These are phyloP conservation scores for Penicillium nucicola DNA, from an alignment of 495 filamentous ascomycete species.

Conservation along the genomic window DNA sequence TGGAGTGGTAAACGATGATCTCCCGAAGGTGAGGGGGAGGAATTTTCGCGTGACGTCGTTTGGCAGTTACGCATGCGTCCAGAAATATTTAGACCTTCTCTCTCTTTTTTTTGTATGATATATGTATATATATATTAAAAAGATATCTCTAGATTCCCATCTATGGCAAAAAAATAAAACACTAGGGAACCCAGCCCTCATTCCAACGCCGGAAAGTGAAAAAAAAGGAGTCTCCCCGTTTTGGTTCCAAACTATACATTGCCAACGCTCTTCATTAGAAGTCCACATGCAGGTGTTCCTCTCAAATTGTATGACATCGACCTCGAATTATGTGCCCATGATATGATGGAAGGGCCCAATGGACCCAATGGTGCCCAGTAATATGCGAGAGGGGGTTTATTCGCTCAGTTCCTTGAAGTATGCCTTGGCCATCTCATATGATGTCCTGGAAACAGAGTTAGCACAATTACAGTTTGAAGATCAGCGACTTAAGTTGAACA, in stretches of 20 bases:
- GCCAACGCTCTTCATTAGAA: conserved; percentile 22
- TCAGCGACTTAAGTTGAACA: conserved; percentile 34
- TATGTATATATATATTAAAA: conserved; percentile 2
- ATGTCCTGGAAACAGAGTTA: conserved; percentile 53
- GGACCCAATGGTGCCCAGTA: conserved; percentile 7
- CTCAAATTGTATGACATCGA: conserved; percentile 5
- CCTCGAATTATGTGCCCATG: conserved; percentile 11
- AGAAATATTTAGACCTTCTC: background rate
- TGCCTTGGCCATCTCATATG: conserved; percentile 77
- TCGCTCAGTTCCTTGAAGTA: conserved; percentile 56
- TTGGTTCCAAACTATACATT: conserved; percentile 26
- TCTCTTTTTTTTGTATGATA: no score
- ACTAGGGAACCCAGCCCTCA: conserved; percentile 17
- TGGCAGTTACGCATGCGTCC: conserved; percentile 25
- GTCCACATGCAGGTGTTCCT: conserved; percentile 16
- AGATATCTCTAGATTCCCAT: background rate
- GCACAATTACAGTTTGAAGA: conserved; percentile 3
- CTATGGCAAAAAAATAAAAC: background rate
- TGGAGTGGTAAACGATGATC: conserved; percentile 19
- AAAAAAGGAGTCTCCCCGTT: background rate
- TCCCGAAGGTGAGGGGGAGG: conserved; percentile 20
- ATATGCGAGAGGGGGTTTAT: conserved; percentile 13
- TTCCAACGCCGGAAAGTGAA: conserved; percentile 29
- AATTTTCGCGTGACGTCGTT: conserved; percentile 46
- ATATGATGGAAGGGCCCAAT: conserved; percentile 12